These are phyloP conservation scores for Hygrocybe coccinea DNA, from an alignment of 768 basidiomycete species.

Conservation along the genomic window DNA sequence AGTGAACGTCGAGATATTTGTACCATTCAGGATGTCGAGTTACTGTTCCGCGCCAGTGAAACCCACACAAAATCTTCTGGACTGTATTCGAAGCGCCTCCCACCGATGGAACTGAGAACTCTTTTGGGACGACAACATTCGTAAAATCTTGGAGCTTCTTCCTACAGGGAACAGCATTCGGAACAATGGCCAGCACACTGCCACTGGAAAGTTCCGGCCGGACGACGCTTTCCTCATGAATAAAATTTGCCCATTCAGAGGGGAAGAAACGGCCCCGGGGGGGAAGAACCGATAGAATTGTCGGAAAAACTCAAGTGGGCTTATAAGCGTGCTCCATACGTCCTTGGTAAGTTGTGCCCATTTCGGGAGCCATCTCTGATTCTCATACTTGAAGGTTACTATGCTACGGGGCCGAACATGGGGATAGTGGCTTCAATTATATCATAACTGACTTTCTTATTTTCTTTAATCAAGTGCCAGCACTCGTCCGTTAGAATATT, in stretches of 20 bases:
- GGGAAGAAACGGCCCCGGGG: constrained; percentile 20
- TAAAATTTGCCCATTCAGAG: constrained; percentile 20
- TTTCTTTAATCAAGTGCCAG: too few relatives aligned
- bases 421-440: constrained; percentile 10
- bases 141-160: constrained; percentile 15
- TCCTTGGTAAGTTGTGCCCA: constrained; percentile 17
- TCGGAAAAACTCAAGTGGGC: constrained; percentile 17
- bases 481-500: too few relatives aligned
- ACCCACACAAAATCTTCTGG: background rate
- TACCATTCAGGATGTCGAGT: background rate
- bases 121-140: constrained; percentile 26
- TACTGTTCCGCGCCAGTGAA: background rate
- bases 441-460: too few relatives aligned
- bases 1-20: background rate
- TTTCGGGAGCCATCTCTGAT: background rate
- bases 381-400: constrained; percentile 16
- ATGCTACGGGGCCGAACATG: constrained; percentile 12
- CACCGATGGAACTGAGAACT: constrained; percentile 9
- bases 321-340: constrained; percentile 21
- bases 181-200: constrained; percentile 14
- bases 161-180: constrained; percentile 18
- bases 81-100: background rate
- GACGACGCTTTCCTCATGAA: constrained; percentile 17
- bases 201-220: constrained; percentile 15
- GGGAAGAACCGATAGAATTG: constrained; percentile 19